phyloP scores from a whole-genome alignment of 2,329 filamentous ascomycete genomes.

The Daldinia sp. region DNA sequence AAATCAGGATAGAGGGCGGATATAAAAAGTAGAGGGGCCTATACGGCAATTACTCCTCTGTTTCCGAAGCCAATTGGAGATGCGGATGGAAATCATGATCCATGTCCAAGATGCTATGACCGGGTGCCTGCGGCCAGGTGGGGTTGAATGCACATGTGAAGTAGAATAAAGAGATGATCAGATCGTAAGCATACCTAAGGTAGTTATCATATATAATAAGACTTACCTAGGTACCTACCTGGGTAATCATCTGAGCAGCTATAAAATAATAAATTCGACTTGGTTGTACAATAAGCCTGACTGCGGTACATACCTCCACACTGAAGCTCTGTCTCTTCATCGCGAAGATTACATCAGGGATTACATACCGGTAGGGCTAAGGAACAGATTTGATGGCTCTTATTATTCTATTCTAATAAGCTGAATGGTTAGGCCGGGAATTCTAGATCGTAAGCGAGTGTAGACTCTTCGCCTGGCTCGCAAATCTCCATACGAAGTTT shows the following conservation, averaged over 20 bases:
- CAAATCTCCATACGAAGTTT: conserved; percentile 43
- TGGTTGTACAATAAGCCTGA: too few relatives aligned
- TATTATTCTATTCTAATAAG: background rate
- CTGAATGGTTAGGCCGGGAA: background rate
- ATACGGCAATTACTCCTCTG: background rate
- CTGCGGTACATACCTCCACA: too few relatives aligned
- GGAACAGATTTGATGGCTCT: too few relatives aligned
- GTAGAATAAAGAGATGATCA: background rate
- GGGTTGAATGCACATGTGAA: background rate
- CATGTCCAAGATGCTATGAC: background rate
- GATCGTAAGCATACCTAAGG: background rate
- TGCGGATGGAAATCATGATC: background rate
- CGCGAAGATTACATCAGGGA: too few relatives aligned
- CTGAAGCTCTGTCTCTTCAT: too few relatives aligned
- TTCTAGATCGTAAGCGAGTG: background rate
- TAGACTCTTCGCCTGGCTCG: background rate
- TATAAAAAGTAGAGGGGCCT: background rate
- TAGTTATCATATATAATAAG: too few relatives aligned
- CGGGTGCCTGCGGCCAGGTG: background rate
- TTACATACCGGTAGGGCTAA: too few relatives aligned
- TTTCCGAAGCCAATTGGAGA: background rate
- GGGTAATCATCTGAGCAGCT: too few relatives aligned
- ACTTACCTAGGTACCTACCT: too few relatives aligned
- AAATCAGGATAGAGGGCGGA: background rate
- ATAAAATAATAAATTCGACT: too few relatives aligned